Percentiles rank a stretch among this genome's conserved stretches.
Conservation (phyloP, 1,139 yeast genomes). For the Kodamaea fungicola region DNA sequence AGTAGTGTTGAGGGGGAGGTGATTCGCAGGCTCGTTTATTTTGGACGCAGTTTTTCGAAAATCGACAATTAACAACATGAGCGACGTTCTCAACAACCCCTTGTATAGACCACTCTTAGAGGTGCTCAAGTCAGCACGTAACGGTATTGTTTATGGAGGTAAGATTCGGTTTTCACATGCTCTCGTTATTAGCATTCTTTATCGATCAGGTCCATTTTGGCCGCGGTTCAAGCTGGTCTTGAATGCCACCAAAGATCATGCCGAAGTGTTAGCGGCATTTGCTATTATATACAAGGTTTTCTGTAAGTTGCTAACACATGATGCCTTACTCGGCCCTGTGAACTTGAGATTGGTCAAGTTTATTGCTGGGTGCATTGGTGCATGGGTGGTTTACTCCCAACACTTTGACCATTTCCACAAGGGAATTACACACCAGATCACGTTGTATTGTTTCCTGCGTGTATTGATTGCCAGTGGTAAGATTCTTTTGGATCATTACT, state of each 20-base stretch:
- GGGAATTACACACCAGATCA: slow-evolving; percentile 56
- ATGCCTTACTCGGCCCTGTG: slow-evolving; percentile 32
- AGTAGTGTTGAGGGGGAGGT: too few relatives aligned
- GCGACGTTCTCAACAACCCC: slow-evolving; percentile 13
- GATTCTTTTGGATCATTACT: slow-evolving; percentile 38
- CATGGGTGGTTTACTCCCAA: slow-evolving; percentile 65
- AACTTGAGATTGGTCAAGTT: slow-evolving; percentile 40
- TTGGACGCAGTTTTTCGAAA: too few relatives aligned
- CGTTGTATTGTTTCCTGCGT: slow-evolving; percentile 59
- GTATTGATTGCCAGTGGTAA: slow-evolving; percentile 54
- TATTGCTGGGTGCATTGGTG: slow-evolving; percentile 62
- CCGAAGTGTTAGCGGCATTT: slow-evolving; percentile 61
- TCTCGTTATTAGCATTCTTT: slow-evolving; percentile 57
- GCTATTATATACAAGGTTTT: slow-evolving; percentile 58
- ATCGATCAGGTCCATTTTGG: slow-evolving; percentile 45
- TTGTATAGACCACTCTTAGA: slow-evolving; percentile 38
- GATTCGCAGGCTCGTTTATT: too few relatives aligned
- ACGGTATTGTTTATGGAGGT: slow-evolving; percentile 70
- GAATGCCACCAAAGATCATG: slow-evolving; percentile 63
- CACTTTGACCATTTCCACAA: slow-evolving; percentile 44
- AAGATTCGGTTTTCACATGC: slow-evolving; percentile 74
- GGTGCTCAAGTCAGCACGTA: slow-evolving; percentile 38
- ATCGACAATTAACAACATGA: slow-evolving; percentile 3
- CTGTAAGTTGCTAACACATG: slow-evolving; percentile 29
- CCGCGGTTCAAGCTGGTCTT: slow-evolving; percentile 50